Evolutionary conservation across 2,329 filamentous ascomycete species (phyloP), one percentile per base, ranked within the genome.

Genomic region (Dactylellina cionopaga): DNA sequence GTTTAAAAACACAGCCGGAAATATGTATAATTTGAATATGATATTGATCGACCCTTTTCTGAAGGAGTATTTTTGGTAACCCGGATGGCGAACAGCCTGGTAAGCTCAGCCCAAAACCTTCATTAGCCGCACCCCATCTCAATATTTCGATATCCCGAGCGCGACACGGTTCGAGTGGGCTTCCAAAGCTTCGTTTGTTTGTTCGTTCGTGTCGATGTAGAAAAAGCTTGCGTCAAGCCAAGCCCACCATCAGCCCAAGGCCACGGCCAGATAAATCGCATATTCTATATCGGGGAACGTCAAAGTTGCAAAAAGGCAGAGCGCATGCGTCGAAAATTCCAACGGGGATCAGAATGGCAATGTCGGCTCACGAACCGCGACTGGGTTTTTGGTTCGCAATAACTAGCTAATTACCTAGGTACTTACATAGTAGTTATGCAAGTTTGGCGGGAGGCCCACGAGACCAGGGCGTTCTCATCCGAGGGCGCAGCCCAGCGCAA

Each of bases 291-390:
- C 29, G 5, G 5, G n/a, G n/a, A 33, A 33, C 29, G 5, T 5
- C 11, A 6, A 10, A 10, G 13, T 13, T 15, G 3, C 35, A 10
- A 39, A 15, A 39, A 39, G 11, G 13, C 35, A 13, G 11, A 10
- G 35, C 35, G 35, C 13, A 39, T n/a, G n/a, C n/a, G n/a, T n/a
- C n/a, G 17, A 39, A 39, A 10, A 5, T 39, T 13, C 35, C 11
- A 43, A 43, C 7, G 15, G 39, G 10, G 2, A 19, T 33, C 11
- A n/a, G n/a, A n/a, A n/a, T n/a, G n/a, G 29, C 9, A 43, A 15
- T 33, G 25, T 51, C 51, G 51, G 51, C 35, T 55, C 51, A 55
- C 51, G 51, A 55, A 55, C 35, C 51, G 51, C 51, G 31, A 55
- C 33, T 7, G 29, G 27, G 2, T 54, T 54, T 54, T 9, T 15